phyloP scores from a whole-genome alignment of 768 basidiomycete genomes.

The Tricholoma terreum region DNA sequence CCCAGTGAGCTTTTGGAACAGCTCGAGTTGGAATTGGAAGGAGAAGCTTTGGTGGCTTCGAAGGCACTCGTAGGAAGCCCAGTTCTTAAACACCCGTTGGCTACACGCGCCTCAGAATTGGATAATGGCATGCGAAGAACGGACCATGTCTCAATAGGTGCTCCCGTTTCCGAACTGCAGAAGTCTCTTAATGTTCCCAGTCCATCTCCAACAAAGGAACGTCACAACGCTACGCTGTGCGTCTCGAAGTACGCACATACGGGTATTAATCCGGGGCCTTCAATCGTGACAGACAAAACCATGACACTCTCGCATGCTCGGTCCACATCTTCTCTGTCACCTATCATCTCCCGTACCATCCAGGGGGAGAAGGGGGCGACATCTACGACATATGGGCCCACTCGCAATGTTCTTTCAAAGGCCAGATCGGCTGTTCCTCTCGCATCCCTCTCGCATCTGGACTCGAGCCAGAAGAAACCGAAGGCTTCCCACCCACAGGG shows the following conservation, averaged over 20 bases:
- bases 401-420: not conserved
- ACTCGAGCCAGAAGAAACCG: constrained; percentile 31
- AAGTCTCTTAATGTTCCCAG: not conserved
- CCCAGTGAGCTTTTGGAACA: not conserved
- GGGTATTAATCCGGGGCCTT: not conserved
- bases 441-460: constrained; percentile 29
- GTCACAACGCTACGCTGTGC: not conserved
- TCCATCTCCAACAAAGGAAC: not conserved
- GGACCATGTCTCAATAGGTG: not conserved
- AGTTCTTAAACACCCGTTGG: not conserved
- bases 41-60: not conserved
- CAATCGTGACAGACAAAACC: not conserved
- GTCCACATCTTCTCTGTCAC: not conserved
- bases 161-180: not conserved
- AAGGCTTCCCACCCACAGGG: constrained; percentile 26
- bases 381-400: not conserved
- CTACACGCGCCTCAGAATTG: not conserved
- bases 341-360: not conserved
- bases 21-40: not conserved
- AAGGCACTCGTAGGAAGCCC: not conserved
- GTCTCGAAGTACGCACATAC: not conserved
- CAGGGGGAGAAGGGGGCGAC: not conserved
- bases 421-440: constrained; percentile 4
- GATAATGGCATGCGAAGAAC: not conserved
- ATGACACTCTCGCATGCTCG: not conserved